phyloP scores from a whole-genome alignment of 768 basidiomycete species.

The Holtermanniella nyarrowii region DNA sequence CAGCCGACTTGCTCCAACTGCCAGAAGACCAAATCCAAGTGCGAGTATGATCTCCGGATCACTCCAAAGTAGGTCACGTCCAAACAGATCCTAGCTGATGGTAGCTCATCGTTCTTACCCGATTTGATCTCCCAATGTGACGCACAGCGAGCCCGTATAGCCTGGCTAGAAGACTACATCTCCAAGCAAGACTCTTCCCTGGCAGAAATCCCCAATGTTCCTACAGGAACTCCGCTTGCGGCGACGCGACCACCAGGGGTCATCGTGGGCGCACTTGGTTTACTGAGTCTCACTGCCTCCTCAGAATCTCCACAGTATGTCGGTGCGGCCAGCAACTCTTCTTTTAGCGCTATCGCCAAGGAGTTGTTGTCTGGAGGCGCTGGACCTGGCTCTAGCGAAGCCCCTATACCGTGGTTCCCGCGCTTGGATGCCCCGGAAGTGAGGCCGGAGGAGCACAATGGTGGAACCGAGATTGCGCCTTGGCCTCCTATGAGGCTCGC shows the following conservation, averaged over 20 bases:
- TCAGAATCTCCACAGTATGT: not conserved
- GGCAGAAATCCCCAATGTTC: not conserved
- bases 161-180: not conserved
- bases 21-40: not conserved
- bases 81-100: not conserved
- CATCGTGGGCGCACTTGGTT: not conserved
- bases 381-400: not conserved
- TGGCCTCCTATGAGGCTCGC: too few species aligned
- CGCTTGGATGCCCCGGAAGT: not conserved
- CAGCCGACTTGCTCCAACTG: not conserved
- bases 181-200: not conserved
- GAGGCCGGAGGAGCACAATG: too few species aligned
- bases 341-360: not conserved
- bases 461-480: too few species aligned
- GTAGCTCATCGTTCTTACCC: not conserved
- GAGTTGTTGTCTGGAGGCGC: not conserved
- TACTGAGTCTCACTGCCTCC: not conserved
- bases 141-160: not conserved
- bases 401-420: not conserved
- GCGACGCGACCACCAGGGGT: not conserved
- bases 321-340: not conserved
- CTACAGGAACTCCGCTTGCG: not conserved
- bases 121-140: not conserved
- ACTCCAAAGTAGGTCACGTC: not conserved
- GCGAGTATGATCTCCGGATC: not conserved